Base-by-base conservation (phyloP, 768 basidiomycete genomes). In the Goffeauzyma gilvescens region DNA sequence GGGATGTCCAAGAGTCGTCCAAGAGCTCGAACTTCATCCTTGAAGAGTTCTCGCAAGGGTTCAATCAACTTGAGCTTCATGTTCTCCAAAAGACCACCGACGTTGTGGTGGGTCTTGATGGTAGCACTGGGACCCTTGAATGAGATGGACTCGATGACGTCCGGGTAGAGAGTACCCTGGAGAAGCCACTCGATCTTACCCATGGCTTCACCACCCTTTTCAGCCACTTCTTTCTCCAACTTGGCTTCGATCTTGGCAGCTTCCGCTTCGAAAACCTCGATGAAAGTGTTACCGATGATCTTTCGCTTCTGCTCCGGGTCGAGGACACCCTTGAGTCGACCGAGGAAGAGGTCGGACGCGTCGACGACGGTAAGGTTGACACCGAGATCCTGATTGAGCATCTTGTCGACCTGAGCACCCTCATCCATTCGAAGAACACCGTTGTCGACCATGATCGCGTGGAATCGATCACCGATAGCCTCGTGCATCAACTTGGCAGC, bases 11-110 rank as follows among this genome's bases (percentile, higher is more conserved):
- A 75, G 17, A 96, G 72, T 44, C 83, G 77, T 34, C 93, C 90
- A 38, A 96, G 75, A 0, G 76, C 79, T 42, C 93, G 79, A 33
- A 96, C 93, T 66, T 98, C 93, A 84, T 90, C 93, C 71, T 98
- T 96, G 76, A 98, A 98, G 14, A 98, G 71, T 68, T 96, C 93
- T 26, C 93, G 73, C 27, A 98, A 68, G 15, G 93, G 93, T 67
- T 98, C 93, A 52, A 98, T 96, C 38, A 98, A 72, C 69, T 96
- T 96, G 55, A 98, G 73, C 65, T 86, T 93, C 93, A 96, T 98
- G 66, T 96, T 80, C 59, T 81, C 82, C 48, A 95, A 71, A 39
- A 98, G 69, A 3, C 90, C 90, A 22, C 93, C 93, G 51, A 96
- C 93, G 52, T 98, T 98, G 64, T 96, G 93, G 63, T 98, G 93